These are phyloP conservation scores for Umbelopsis ramanniana DNA, from an alignment of 192 early-diverging fungal genomes.

Conservation along the genomic window DNA sequence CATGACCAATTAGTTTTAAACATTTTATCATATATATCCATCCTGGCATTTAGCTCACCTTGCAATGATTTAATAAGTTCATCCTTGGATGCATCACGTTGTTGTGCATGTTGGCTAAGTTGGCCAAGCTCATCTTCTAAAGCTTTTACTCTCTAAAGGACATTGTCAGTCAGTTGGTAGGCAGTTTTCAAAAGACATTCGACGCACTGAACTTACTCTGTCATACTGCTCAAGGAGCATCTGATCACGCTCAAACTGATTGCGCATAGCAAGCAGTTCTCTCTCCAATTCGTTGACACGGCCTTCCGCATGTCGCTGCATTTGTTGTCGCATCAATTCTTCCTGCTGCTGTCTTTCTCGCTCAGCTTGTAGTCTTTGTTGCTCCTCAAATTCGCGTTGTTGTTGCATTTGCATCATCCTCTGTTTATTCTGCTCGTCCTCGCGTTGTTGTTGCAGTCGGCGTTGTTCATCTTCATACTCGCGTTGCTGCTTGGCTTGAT, in stretches of 20 bases:
- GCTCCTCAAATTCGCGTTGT: conserved; percentile 77
- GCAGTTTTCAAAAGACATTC: neutral
- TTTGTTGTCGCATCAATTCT: conserved; percentile 79
- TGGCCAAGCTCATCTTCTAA: conserved; percentile 85
- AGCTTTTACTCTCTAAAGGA: conserved; percentile 70
- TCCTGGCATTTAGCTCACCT: conserved; percentile 44
- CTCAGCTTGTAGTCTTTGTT: conserved; percentile 74
- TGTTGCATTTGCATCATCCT: conserved; percentile 69
- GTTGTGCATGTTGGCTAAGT: conserved; percentile 68
- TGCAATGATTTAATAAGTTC: conserved; percentile 84
- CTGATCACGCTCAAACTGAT: conserved; percentile 83
- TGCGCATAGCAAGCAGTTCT: conserved; percentile 77
- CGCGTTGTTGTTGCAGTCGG: conserved; percentile 60
- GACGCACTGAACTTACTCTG: conserved; percentile 43
- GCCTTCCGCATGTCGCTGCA: conserved; percentile 79
- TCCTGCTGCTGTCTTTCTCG: conserved; percentile 73
- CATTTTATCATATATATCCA: neutral
- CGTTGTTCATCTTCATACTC: conserved; percentile 72
- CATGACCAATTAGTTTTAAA: neutral
- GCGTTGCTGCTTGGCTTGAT: conserved; percentile 64
- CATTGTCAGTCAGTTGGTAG: neutral
- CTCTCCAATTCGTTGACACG: conserved; percentile 78
- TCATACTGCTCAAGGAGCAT: conserved; percentile 89
- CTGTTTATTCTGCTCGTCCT: conserved; percentile 65
- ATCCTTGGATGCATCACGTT: conserved; percentile 82